These are phyloP conservation scores for Elongisporangium anandrum DNA, from an alignment of 352 stramenopile genomes.

Conservation along the genomic window DNA sequence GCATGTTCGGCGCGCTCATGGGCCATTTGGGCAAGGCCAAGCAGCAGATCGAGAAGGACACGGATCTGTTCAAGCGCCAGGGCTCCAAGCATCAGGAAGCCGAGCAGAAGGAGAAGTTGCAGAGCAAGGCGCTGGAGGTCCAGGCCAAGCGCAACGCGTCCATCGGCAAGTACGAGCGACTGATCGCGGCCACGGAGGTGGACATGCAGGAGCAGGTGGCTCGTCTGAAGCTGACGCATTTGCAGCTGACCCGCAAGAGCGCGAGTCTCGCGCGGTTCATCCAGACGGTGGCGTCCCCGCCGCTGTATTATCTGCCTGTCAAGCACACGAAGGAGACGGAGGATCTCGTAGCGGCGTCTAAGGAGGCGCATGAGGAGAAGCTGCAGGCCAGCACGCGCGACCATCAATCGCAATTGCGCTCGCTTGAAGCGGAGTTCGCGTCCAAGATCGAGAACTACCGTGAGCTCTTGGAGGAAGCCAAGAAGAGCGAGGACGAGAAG, in stretches of 20 bases:
- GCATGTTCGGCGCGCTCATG: constrained; percentile 83
- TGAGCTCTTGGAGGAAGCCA: constrained; percentile 34
- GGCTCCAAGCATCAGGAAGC: constrained; percentile 59
- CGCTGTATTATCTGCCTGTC: constrained; percentile 67
- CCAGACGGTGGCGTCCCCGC: constrained; percentile 58
- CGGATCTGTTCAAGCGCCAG: constrained; percentile 63
- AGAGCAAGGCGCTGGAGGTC: constrained; percentile 44
- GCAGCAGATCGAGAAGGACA: constrained; percentile 76
- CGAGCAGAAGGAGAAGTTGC: constrained; percentile 63
- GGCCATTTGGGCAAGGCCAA: constrained; percentile 78
- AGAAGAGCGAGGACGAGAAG: constrained; percentile 12
- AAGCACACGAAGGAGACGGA: constrained; percentile 78
- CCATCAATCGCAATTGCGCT: constrained; percentile 40
- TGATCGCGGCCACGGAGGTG: constrained; percentile 39
- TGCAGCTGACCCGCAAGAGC: constrained; percentile 42
- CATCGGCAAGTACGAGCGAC: constrained; percentile 32
- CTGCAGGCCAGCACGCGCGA: constrained; percentile 27
- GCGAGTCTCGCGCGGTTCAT: constrained; percentile 53
- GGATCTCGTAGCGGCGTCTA: constrained; percentile 59
- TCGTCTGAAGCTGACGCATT: constrained; percentile 52
- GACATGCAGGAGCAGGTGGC: constrained; percentile 50
- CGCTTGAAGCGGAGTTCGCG: constrained; percentile 44
- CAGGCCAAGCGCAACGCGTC: constrained; percentile 33
- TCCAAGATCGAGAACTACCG: constrained; percentile 44
- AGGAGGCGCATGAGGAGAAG: constrained; percentile 72